Conservation (phyloP, 2,329 filamentous ascomycete genomes). For the Cladobotryum mycophilum region DNA sequence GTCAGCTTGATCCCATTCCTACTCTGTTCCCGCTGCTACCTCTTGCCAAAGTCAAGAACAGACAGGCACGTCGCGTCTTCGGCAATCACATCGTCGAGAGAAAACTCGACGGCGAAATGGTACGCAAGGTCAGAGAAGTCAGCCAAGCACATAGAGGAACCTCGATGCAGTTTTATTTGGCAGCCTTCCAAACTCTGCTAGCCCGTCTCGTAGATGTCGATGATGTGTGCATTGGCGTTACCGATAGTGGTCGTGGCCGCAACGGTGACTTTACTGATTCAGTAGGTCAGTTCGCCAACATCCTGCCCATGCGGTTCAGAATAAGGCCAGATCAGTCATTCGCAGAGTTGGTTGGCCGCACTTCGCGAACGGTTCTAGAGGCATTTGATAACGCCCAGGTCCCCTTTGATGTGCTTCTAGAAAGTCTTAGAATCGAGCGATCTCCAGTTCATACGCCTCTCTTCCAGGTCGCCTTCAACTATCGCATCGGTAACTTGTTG, state of each 20-base stretch:
- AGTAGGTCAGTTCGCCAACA: constrained; percentile 23
- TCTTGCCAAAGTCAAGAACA: too few species aligned
- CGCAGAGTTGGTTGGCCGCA: constrained; percentile 16
- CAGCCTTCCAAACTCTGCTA: constrained; percentile 31
- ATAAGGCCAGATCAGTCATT: constrained; percentile 16
- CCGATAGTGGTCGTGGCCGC: constrained; percentile 25
- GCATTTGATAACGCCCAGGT: constrained; percentile 31
- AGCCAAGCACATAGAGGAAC: constrained; percentile 16
- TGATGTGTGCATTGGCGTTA: constrained; percentile 39
- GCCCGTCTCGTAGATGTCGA: constrained; percentile 21
- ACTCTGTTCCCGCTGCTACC: too few species aligned
- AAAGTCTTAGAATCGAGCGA: constrained; percentile 34
- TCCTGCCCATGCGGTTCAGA: constrained; percentile 37
- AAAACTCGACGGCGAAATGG: too few species aligned
- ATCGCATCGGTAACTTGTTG: constrained; percentile 28
- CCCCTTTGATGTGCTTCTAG: constrained; percentile 41
- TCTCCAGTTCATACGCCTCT: constrained; percentile 34
- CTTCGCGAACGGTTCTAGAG: constrained; percentile 21
- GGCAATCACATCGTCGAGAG: too few species aligned
- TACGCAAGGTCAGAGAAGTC: constrained; percentile 10
- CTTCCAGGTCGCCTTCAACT: constrained; percentile 43
- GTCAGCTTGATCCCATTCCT: too few species aligned
- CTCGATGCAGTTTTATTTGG: constrained; percentile 42
- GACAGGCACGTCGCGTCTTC: too few species aligned
- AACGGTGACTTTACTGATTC: constrained; percentile 3